Evolutionary conservation across 768 basidiomycete genomes (phyloP).

Genomic region (Gautieria morchelliformis): DNA sequence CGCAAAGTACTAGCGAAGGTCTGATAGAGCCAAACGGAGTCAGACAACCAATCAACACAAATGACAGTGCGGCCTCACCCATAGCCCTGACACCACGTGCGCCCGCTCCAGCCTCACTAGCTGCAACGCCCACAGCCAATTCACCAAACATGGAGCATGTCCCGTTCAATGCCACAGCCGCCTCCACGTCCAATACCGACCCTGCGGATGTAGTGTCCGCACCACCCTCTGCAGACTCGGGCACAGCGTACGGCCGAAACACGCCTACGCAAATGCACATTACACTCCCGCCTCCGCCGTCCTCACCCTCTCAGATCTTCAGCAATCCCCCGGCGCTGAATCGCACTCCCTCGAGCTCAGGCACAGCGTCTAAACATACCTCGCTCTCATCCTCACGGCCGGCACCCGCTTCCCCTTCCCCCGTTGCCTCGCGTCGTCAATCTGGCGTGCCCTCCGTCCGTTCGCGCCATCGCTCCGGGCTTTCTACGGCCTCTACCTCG

Average conservation of each 20-base stretch:
- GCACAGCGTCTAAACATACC: constrained; percentile 9
- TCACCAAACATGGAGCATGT: background rate
- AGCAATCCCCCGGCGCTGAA: background rate
- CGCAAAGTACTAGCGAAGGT: background rate
- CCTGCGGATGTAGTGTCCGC: background rate
- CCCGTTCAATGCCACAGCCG: no score
- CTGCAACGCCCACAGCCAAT: background rate
- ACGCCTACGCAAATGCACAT: background rate
- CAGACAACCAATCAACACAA: background rate
- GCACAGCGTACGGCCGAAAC: background rate
- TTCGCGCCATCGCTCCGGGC: constrained; percentile 12
- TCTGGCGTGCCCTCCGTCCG: constrained; percentile 11
- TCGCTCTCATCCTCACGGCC: constrained; percentile 43
- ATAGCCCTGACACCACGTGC: background rate
- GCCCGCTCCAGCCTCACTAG: background rate
- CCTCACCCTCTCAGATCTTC: background rate
- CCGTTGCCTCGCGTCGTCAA: constrained; percentile 3
- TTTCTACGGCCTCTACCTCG: background rate
- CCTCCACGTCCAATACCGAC: background rate
- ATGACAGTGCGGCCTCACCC: background rate
- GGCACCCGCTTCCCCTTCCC: constrained; percentile 29
- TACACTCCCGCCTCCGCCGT: background rate
- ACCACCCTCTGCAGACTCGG: background rate
- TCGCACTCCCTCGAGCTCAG: background rate
- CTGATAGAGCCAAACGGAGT: background rate